These are phyloP conservation scores for Pseudoperonospora humuli DNA, from an alignment of 352 stramenopile species.

Conservation along the genomic window DNA sequence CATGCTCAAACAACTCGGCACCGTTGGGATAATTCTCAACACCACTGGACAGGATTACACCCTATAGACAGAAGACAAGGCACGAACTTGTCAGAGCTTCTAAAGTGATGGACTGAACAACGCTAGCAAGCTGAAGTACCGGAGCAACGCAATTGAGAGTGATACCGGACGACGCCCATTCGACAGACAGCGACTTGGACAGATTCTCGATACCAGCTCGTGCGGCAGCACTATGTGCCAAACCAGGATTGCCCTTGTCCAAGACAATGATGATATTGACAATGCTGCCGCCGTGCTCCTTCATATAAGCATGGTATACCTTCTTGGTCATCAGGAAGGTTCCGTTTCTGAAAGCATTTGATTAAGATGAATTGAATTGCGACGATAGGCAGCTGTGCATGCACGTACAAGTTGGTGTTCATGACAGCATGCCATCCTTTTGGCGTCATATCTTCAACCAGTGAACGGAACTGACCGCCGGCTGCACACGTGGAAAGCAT, in stretches of 20 bases:
- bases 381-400: conserved; percentile 81
- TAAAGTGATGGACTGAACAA: no score
- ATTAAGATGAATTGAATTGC: conserved; percentile 90
- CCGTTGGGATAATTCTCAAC: conserved; percentile 28
- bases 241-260: conserved; percentile 89
- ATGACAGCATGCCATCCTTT: conserved; percentile 85
- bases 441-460: no score
- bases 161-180: conserved; percentile 90
- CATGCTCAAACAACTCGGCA: conserved; percentile 70
- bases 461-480: no score
- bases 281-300: conserved; percentile 89
- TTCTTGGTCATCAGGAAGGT: conserved; percentile 91
- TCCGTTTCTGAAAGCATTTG: conserved; percentile 77
- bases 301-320: conserved; percentile 90
- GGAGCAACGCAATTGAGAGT: conserved; percentile 91
- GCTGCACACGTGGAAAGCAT: no score
- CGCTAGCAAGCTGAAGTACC: no score
- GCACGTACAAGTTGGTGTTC: conserved; percentile 82
- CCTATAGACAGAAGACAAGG: no score
- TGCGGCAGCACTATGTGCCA: conserved; percentile 87
- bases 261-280: conserved; percentile 94
- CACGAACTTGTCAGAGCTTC: no score
- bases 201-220: conserved; percentile 91
- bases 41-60: no score
- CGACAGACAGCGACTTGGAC: conserved; percentile 88